A percentile compares a stretch with the other conserved stretches of the same genome.
These are phyloP conservation scores for Stemphylium beticola DNA, from an alignment of 2,329 filamentous ascomycete species.

Conservation along the genomic window DNA sequence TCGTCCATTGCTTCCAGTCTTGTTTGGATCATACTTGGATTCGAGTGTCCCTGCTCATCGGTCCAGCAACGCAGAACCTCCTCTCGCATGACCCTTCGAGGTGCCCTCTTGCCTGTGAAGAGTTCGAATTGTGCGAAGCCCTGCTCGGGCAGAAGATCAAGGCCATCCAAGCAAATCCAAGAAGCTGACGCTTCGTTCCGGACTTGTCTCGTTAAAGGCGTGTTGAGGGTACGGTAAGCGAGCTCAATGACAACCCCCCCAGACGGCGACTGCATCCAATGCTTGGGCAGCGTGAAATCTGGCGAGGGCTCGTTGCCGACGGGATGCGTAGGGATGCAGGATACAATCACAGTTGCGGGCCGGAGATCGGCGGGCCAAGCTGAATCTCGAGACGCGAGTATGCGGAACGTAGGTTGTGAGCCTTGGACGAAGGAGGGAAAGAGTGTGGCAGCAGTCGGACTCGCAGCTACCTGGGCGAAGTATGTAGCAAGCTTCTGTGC, in stretches of 20 bases:
- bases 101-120: slow-evolving; percentile 75
- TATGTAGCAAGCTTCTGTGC: slow-evolving; percentile 71
- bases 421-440: slow-evolving; percentile 31
- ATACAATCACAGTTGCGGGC: slow-evolving; percentile 74
- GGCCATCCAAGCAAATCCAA: slow-evolving; percentile 77
- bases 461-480: slow-evolving; percentile 62
- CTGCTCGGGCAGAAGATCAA: slow-evolving; percentile 78
- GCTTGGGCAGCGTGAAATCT: slow-evolving; percentile 70
- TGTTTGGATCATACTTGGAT: slow-evolving; percentile 35
- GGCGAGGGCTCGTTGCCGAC: slow-evolving; percentile 68
- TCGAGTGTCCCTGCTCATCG: slow-evolving; percentile 33
- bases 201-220: slow-evolving; percentile 72
- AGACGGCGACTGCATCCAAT: slow-evolving; percentile 74
- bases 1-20: slow-evolving; percentile 40
- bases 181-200: slow-evolving; percentile 65
- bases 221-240: slow-evolving; percentile 74
- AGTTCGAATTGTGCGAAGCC: slow-evolving; percentile 81
- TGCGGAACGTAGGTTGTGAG: slow-evolving; percentile 57
- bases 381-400: slow-evolving; percentile 64
- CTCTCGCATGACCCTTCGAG: slow-evolving; percentile 71
- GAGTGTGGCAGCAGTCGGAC: slow-evolving; percentile 23
- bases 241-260: slow-evolving; percentile 78
- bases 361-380: slow-evolving; percentile 69
- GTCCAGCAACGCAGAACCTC: slow-evolving; percentile 57
- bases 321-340: slow-evolving; percentile 74